Base-by-base conservation (phyloP, 164 flowering plant genomes). In the Liquidambar formosana region DNA sequence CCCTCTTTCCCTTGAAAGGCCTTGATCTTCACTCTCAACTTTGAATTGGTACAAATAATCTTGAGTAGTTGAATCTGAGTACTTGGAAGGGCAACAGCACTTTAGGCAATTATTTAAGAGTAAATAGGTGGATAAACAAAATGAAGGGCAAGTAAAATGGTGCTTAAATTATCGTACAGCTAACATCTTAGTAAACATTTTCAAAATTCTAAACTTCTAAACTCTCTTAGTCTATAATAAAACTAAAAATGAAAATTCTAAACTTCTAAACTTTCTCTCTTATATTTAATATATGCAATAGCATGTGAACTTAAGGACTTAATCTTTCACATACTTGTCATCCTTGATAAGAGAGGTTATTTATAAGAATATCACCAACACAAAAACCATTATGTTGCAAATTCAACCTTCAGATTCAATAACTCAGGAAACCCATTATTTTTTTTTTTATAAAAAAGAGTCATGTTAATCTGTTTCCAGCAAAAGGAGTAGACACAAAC, bases 1-100 rank as follows among this genome's bases (percentile, higher is more conserved):
- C 43, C 97, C 97, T 14, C 75, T 77, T 38, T 66, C 82, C 47
- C 59, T 66, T 53, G 67, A 52, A 65, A 74, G 56, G 21, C 60
- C 72, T 58, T 64, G 75, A 58, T 53, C 73, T 71, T 69, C 73
- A 58, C 56, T 75, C 38, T 70, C 81, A 48, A 65, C 64, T 54
- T 62, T 73, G 58, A 64, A 26, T 18, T 69, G 70, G 66, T 74
- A 69, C 33, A 33, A 25, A 63, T 71, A 44, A 63, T 62, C 80
- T 69, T 54, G 79, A 23, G 77, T 64, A 71, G 64, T 21, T 68
- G 63, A 52, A 70, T 59, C 84, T 77, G 68, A 71, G 52, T 2
- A 38, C 15, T 44, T 59, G 65, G 67, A 72, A 43, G 26, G 19
- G 56, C 52, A 66, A 52, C 26, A 53, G 45, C 14, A 43, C 14